phyloP scores from a whole-genome alignment of 169 alveolate genomes.

The Eimeria sp. region DNA sequence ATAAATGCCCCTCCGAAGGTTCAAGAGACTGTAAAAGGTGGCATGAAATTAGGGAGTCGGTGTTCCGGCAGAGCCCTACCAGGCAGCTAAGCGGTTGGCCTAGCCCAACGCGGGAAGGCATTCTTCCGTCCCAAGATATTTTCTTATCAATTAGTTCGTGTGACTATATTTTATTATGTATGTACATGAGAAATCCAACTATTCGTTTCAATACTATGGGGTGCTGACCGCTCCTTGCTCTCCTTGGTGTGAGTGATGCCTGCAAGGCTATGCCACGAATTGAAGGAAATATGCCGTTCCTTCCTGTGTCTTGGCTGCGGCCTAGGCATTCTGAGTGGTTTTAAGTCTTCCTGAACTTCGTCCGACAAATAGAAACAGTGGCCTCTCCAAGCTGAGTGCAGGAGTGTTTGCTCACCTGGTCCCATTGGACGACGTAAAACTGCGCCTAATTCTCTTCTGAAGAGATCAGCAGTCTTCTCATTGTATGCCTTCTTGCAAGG shows the following conservation, averaged over 20 bases:
- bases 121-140: background rate
- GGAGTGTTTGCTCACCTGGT: background rate
- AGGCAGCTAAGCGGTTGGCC: conserved; percentile 13
- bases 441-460: background rate
- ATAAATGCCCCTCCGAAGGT: background rate
- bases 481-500: background rate
- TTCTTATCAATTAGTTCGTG: background rate
- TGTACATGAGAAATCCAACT: background rate
- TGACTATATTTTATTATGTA: background rate
- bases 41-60: background rate
- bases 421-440: background rate
- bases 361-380: background rate
- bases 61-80: conserved; percentile 5
- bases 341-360: background rate
- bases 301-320: conserved; percentile 38
- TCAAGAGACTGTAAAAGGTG: background rate
- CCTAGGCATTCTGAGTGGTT: background rate
- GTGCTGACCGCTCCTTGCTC: background rate
- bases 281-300: background rate
- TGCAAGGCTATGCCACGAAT: conserved; percentile 16
- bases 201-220: conserved; percentile 6
- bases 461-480: background rate
- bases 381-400: background rate
- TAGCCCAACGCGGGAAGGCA: conserved; percentile 16
- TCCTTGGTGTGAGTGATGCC: conserved; percentile 8